phyloP scores from a whole-genome alignment of 257 asterid genomes.

The Paraleonurus japonicus region DNA sequence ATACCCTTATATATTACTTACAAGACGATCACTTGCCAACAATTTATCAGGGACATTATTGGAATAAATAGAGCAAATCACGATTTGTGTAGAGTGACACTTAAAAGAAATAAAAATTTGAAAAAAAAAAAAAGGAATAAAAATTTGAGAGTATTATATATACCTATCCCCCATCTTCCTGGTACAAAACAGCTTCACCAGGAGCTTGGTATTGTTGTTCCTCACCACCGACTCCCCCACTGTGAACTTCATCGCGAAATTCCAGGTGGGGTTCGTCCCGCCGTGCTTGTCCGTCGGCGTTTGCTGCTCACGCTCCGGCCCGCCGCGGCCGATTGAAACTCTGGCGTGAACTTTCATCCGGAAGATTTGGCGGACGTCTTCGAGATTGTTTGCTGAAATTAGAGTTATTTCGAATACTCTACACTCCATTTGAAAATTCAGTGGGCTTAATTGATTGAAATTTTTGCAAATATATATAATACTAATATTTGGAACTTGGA shows the following conservation, averaged over 20 bases:
- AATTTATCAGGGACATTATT: no score
- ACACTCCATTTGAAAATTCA: slow-evolving; percentile 45
- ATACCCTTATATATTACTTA: no score
- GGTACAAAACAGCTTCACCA: slow-evolving; percentile 59
- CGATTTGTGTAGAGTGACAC: no score
- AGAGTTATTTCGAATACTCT: slow-evolving; percentile 45
- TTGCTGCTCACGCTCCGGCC: slow-evolving; percentile 28
- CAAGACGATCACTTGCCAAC: no score
- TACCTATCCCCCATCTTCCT: slow-evolving; percentile 66
- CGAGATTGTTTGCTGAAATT: slow-evolving; percentile 60
- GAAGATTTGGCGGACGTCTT: slow-evolving; percentile 47
- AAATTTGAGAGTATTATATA: no score
- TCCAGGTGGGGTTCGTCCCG: slow-evolving; percentile 70
- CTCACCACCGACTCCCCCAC: slow-evolving; percentile 45
- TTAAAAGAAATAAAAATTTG: no score
- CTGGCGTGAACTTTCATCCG: slow-evolving; percentile 68
- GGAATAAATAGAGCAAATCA: no score
- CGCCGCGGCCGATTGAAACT: slow-evolving; percentile 55
- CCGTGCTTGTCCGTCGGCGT: slow-evolving; percentile 62
- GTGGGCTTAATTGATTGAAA: no score
- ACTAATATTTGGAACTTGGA: no score
- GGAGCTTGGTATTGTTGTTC: slow-evolving; percentile 46
- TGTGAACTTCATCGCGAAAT: slow-evolving; percentile 48
- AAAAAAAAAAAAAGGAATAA: no score
- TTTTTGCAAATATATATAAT: no score